phyloP scores from a whole-genome alignment of 1,284 basidiomycete species.

The Irpex sp. region DNA sequence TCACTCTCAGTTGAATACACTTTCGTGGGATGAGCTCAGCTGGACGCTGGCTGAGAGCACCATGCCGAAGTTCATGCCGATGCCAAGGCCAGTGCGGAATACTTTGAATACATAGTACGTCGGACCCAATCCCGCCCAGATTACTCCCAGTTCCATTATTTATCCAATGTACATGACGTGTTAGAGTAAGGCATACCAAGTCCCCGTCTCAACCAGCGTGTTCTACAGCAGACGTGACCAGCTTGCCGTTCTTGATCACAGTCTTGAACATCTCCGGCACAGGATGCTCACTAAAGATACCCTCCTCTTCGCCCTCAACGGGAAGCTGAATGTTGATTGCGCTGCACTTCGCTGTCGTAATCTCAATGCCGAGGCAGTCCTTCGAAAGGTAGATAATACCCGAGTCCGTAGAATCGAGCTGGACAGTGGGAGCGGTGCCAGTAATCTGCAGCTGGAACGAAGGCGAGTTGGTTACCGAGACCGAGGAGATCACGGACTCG shows the following conservation, averaged over 20 bases:
- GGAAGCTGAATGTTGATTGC: slow-evolving; percentile 92
- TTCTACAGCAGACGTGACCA: slow-evolving; percentile 88
- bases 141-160: neutral
- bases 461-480: slow-evolving; percentile 87
- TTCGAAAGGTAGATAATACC: slow-evolving; percentile 95
- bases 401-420: slow-evolving; percentile 92
- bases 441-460: slow-evolving; percentile 94
- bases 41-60: neutral
- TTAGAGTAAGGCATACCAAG: neutral
- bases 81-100: neutral
- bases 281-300: slow-evolving; percentile 87
- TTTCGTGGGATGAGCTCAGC: neutral
- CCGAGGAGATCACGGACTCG: slow-evolving; percentile 87
- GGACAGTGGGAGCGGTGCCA: slow-evolving; percentile 87
- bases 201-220: slow-evolving; percentile 59
- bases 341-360: slow-evolving; percentile 95
- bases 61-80: neutral
- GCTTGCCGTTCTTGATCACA: slow-evolving; percentile 77
- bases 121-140: neutral
- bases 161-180: slow-evolving; percentile 1
- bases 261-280: slow-evolving; percentile 97
- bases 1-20: neutral
- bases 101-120: too few relatives aligned
- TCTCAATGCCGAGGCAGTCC: slow-evolving; percentile 76
- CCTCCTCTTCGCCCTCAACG: slow-evolving; percentile 85